Percentiles rank a stretch among this genome's conserved stretches.
These are phyloP conservation scores for Cryptosporidium bovis DNA, from an alignment of 169 alveolate species.

Conservation along the genomic window DNA sequence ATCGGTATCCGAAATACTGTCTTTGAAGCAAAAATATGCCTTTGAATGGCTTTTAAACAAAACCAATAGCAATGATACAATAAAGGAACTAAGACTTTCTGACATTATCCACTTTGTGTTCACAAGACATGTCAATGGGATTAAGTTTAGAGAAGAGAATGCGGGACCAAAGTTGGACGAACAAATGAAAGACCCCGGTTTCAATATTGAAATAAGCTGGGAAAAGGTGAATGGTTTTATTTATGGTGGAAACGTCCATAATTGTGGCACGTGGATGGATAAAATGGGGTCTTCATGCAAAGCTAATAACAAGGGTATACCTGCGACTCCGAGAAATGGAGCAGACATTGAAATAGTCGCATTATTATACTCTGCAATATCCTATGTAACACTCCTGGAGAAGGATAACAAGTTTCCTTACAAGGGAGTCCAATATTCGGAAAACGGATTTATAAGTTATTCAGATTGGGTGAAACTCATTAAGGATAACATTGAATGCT, in stretches of 20 bases:
- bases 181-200: constrained; percentile 92
- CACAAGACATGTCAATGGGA: constrained; percentile 79
- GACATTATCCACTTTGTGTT: constrained; percentile 59
- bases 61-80: neutral
- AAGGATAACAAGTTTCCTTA: constrained; percentile 79
- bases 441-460: constrained; percentile 71
- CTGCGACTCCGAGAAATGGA: constrained; percentile 94
- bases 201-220: constrained; percentile 86
- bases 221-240: constrained; percentile 81
- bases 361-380: constrained; percentile 84
- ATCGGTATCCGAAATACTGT: constrained; percentile 74
- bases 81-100: constrained; percentile 13
- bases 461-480: constrained; percentile 85
- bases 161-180: constrained; percentile 92
- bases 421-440: constrained; percentile 78
- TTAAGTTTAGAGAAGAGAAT: constrained; percentile 93
- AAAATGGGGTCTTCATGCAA: constrained; percentile 92
- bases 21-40: constrained; percentile 17
- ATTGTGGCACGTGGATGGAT: constrained; percentile 98
- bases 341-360: constrained; percentile 94
- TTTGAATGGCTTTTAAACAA: constrained; percentile 50
- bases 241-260: constrained; percentile 92
- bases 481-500: constrained; percentile 85
- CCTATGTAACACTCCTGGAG: constrained; percentile 79
- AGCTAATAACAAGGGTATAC: constrained; percentile 82